These are phyloP conservation scores for Paraphysoderma sedebokerense DNA, from an alignment of 371 early-diverging fungal genomes.

Conservation along the genomic window DNA sequence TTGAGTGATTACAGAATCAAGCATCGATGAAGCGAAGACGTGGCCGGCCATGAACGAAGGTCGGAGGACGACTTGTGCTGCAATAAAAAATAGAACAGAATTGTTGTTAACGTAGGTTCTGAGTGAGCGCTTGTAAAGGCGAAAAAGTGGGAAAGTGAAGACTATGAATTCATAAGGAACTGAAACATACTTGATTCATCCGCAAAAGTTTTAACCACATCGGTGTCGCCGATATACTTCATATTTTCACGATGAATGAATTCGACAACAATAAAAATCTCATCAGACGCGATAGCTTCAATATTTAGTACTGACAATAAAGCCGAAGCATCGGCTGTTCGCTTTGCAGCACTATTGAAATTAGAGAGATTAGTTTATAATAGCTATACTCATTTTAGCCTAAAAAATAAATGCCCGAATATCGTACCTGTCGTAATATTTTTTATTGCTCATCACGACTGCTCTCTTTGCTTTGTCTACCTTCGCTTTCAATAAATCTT, in stretches of 20 bases:
- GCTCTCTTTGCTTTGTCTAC: constrained; percentile 27
- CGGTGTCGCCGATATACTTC: constrained; percentile 43
- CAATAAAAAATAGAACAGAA: constrained; percentile 1
- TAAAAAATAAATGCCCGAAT: too few species aligned
- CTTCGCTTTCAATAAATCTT: constrained; percentile 31
- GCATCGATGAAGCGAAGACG: constrained; percentile 35
- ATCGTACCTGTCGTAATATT: not conserved
- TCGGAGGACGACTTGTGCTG: constrained; percentile 23
- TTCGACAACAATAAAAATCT: constrained; percentile 40
- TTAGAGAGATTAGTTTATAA: too few species aligned
- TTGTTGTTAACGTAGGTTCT: too few species aligned
- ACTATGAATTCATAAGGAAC: not conserved
- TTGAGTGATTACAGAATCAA: constrained; percentile 47
- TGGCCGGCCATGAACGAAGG: constrained; percentile 48
- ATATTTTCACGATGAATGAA: constrained; percentile 48
- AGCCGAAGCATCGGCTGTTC: constrained; percentile 36
- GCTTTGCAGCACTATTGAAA: constrained; percentile 9
- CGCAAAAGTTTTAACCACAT: constrained; percentile 7
- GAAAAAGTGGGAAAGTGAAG: too few species aligned
- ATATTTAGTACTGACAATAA: constrained; percentile 44
- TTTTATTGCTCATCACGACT: constrained; percentile 30
- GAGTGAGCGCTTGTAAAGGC: too few species aligned
- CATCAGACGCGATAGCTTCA: constrained; percentile 29
- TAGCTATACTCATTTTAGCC: too few species aligned
- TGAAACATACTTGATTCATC: not conserved